A percentile compares a stretch with the other conserved stretches of the same genome.
phyloP scores from a whole-genome alignment of 495 filamentous ascomycete species.

The Lineolata rhizophorae region DNA sequence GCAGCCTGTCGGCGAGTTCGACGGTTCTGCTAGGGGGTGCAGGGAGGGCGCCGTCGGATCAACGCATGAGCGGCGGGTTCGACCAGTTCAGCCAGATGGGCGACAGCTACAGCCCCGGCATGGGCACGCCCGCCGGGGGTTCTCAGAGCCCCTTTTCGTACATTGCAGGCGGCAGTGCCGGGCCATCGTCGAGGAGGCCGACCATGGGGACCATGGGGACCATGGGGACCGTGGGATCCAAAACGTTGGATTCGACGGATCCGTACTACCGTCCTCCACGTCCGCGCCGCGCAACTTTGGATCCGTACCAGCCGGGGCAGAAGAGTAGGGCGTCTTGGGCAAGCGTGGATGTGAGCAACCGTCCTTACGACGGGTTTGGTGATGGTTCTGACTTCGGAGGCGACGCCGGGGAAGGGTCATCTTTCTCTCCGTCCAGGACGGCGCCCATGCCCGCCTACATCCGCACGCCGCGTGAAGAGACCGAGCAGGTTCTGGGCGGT shows the following conservation, averaged over 20 bases:
- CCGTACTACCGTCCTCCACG: conserved; percentile 68
- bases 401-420: conserved; percentile 24
- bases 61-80: conserved; percentile 11
- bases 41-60: conserved; percentile 4
- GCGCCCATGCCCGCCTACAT: conserved; percentile 13
- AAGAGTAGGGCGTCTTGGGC: conserved; percentile 26
- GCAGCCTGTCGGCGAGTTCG: conserved; percentile 73
- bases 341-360: no score
- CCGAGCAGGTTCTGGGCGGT: conserved; percentile 25
- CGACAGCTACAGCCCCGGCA: conserved; percentile 26
- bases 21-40: conserved; percentile 54
- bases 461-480: conserved; percentile 22
- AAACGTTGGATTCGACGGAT: conserved; percentile 11
- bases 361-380: no score
- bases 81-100: conserved; percentile 13
- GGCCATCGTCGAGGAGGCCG: conserved; percentile 10
- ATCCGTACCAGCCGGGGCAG: conserved; percentile 22
- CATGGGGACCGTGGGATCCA: no score
- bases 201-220: conserved; percentile 11
- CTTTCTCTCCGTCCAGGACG: conserved; percentile 25
- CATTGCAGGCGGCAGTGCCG: conserved; percentile 10
- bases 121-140: conserved; percentile 5
- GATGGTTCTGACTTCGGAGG: no score
- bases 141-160: conserved; percentile 24
- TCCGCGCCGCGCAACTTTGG: conserved; percentile 35